Percentiles rank a stretch among this genome's conserved stretches.
These are phyloP conservation scores for Fusarium sp. DNA, from an alignment of 2,329 filamentous ascomycete genomes.

Conservation along the genomic window DNA sequence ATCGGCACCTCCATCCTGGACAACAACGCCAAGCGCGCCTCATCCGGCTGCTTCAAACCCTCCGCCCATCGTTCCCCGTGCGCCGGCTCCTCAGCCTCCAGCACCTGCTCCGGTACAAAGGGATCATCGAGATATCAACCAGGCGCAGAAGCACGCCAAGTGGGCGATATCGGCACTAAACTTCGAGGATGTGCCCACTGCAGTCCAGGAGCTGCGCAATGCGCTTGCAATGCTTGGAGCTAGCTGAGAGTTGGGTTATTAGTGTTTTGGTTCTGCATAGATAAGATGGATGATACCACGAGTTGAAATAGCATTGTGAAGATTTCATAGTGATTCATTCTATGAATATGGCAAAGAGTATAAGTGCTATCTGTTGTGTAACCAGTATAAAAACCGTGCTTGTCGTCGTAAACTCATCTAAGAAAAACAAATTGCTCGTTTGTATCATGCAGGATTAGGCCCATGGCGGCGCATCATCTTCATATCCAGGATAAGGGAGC, in stretches of 20 bases:
- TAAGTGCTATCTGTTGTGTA: conserved; percentile 26
- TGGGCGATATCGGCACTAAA: conserved; percentile 98
- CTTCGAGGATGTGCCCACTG: conserved; percentile 94
- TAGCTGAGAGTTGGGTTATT: conserved; percentile 37
- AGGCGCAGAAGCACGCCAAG: conserved; percentile 94
- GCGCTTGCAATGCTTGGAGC: conserved; percentile 80
- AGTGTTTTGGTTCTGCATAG: conserved; percentile 3
- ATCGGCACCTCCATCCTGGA: conserved; percentile 43
- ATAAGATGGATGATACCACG: conserved; percentile 39
- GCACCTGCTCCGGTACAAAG: conserved; percentile 26
- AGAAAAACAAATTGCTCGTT: conserved; percentile 5
- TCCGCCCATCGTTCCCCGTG: conserved; percentile 39
- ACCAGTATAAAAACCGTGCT: conserved; percentile 22
- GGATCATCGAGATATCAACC: conserved; percentile 71
- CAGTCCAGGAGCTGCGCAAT: conserved; percentile 83
- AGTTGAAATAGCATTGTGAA: conserved; percentile 15
- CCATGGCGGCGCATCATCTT: conserved; percentile 20
- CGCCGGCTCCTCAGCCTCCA: conserved; percentile 29
- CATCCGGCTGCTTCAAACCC: conserved; percentile 39
- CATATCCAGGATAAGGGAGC: conserved; percentile 30
- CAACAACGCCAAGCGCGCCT: conserved; percentile 39
- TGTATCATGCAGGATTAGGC: conserved; percentile 19
- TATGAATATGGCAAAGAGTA: conserved; percentile 27
- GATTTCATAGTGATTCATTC: conserved; percentile 17
- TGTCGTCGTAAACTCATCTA: conserved; percentile 40